Evolutionary conservation across 73 alveolate species (phyloP), one percentile per base, ranked within the genome.

Genomic region (Paramecium pentaurelia): DNA sequence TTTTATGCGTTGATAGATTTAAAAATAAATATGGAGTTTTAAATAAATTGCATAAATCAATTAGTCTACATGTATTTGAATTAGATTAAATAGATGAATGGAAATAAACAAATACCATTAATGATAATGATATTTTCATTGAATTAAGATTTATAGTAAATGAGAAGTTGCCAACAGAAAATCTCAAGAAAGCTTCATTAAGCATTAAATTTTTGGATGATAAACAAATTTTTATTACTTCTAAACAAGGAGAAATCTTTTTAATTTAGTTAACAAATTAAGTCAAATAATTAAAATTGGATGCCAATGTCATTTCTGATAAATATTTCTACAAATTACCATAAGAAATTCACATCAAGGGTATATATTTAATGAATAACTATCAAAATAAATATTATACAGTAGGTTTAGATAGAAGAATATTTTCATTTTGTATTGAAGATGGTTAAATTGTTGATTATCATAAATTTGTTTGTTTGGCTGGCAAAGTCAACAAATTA

Each of bases 321-420:
- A 37, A 71, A 0, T 36, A 71, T 8, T 71, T 16, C 12, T n/a
- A 36, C n/a, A 77, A 77, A 77, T 18, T 77, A 20, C 90, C 90
- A 16, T n/a, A 28, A 6, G 90, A 77, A 77, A 38, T 77, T 16
- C 90, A 77, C 42, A 28, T 77, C 4, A 38, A 45, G 49, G 90
- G 90, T 18, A 42, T 77, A 16, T 77, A 42, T 22, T 42, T 77
- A 20, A 22, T 77, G 20, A 38, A 22, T 9, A 20, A 38, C 30
- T 42, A 77, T 18, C 40, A 16, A 45, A 36, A 77, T 36, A 7
- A 42, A 38, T 77, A 36, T 38, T 77, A 22, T 77, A 42, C 90
- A 45, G 90, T 77, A 14, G 90, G 90, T 10, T 42, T 77, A 16
- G 90, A 77, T 77, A 77, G 90, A 77, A 77, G 75, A 45, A 38